Percentiles rank a stretch among this genome's conserved stretches.
Evolutionary conservation across 2,329 filamentous ascomycete genomes (phyloP).

Genomic region (Fonsecaea nubica): DNA sequence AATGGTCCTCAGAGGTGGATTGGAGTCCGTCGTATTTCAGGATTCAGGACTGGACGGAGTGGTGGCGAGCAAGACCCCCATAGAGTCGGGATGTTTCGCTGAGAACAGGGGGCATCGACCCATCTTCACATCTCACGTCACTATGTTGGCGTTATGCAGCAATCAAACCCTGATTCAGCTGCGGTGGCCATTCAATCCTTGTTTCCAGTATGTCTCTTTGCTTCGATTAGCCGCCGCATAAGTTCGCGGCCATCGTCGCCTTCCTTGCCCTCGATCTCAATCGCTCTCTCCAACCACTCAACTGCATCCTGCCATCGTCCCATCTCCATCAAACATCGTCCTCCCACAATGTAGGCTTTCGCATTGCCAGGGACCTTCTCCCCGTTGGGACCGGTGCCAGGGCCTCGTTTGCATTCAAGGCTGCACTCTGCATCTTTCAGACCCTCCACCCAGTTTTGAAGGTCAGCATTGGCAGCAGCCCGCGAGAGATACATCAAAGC

Average conservation of each 20-base stretch:
- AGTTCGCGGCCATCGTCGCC: constrained; percentile 58
- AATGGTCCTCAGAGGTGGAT: not conserved
- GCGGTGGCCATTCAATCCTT: constrained; percentile 20
- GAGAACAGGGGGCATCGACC: not conserved
- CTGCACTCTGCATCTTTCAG: constrained; percentile 86
- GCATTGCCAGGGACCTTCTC: constrained; percentile 71
- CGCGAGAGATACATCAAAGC: constrained; percentile 81
- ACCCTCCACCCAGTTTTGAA: constrained; percentile 82
- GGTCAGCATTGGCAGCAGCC: constrained; percentile 86
- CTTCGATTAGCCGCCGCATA: constrained; percentile 65
- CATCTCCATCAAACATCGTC: constrained; percentile 89
- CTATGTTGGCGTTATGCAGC: not conserved
- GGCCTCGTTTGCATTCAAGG: constrained; percentile 74
- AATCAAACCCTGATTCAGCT: not conserved
- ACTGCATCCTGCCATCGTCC: constrained; percentile 79
- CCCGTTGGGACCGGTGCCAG: constrained; percentile 36
- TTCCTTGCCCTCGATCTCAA: constrained; percentile 78
- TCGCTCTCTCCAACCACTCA: constrained; percentile 75
- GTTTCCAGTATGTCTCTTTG: constrained; percentile 51
- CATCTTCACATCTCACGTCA: not conserved
- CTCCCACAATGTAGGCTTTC: constrained; percentile 93
- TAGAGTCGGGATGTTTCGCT: not conserved
- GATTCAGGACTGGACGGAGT: not conserved
- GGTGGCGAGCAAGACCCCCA: not conserved
- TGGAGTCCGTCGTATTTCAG: not conserved